phyloP scores from a whole-genome alignment of 1,284 basidiomycete genomes.

The Sporisorium sorghi region DNA sequence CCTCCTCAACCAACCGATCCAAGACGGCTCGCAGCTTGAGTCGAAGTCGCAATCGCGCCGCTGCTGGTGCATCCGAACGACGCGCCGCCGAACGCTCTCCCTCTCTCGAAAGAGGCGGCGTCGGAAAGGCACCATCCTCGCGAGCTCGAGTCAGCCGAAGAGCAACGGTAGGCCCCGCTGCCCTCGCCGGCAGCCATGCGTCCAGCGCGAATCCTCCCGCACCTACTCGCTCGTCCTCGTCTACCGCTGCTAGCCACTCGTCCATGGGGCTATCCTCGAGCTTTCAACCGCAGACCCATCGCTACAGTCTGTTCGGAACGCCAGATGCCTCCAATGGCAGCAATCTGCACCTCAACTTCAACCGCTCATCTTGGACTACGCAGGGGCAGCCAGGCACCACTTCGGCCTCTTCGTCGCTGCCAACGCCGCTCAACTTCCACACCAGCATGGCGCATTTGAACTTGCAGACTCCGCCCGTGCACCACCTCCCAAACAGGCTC shows the following conservation, averaged over 20 bases:
- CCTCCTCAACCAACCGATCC: conserved; percentile 37
- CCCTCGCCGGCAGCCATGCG: conserved; percentile 28
- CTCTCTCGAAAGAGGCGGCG: conserved; percentile 47
- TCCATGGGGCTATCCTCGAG: conserved; percentile 32
- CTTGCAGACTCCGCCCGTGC: conserved; percentile 43
- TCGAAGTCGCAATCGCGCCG: conserved; percentile 31
- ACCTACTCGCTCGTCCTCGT: conserved; percentile 16
- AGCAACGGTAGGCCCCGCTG: conserved; percentile 54
- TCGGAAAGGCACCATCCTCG: conserved; percentile 52
- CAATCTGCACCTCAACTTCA: conserved; percentile 38
- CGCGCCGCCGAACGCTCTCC: conserved; percentile 48
- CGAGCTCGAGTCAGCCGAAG: conserved; percentile 43
- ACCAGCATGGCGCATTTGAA: conserved; percentile 53
- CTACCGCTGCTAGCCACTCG: conserved; percentile 8
- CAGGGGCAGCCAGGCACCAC: conserved; percentile 19
- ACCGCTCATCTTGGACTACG: conserved; percentile 20
- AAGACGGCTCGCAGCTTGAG: conserved; percentile 48
- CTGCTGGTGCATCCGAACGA: conserved; percentile 31
- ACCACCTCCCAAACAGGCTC: conserved; percentile 3
- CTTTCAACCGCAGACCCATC: conserved; percentile 42
- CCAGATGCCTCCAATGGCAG: conserved; percentile 20
- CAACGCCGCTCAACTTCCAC: conserved; percentile 45
- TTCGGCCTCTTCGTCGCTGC: conserved; percentile 41
- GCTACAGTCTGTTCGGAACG: conserved; percentile 46
- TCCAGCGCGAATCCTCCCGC: conserved; percentile 6